These are phyloP conservation scores for Staphylotrichum longicolle DNA, from an alignment of 495 filamentous ascomycete genomes.

Conservation along the genomic window DNA sequence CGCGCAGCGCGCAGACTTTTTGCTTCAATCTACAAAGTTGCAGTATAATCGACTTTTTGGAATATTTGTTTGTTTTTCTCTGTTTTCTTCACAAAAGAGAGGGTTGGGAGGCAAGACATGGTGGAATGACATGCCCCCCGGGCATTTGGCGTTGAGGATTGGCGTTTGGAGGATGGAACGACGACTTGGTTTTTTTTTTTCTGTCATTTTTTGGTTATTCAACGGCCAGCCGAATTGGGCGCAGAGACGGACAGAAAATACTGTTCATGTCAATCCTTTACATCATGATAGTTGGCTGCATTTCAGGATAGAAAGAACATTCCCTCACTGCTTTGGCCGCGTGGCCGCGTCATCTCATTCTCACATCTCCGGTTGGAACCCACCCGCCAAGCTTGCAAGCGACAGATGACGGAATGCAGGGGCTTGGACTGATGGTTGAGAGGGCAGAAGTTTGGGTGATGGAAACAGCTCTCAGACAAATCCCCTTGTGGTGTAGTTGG, in stretches of 20 bases:
- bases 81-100: background rate
- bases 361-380: too few species aligned
- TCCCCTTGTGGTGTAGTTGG: constrained; percentile 29
- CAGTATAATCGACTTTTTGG: constrained; percentile 7
- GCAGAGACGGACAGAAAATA: background rate
- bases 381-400: too few species aligned
- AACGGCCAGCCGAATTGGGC: background rate
- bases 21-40: background rate
- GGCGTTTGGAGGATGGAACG: constrained; percentile 1
- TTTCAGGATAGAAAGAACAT: background rate
- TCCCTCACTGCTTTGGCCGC: too few species aligned
- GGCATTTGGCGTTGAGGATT: constrained; percentile 14
- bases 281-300: background rate
- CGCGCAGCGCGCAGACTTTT: background rate
- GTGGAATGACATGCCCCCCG: constrained; percentile 1
- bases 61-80: constrained; percentile 6
- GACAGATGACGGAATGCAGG: too few species aligned
- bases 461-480: background rate
- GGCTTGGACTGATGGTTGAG: background rate
- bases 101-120: background rate
- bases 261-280: constrained; percentile 1
- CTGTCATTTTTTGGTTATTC: background rate
- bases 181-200: background rate
- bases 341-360: too few species aligned
- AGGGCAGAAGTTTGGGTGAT: background rate